Base-by-base conservation (phyloP, 352 stramenopile genomes). In the Phytophthora kernoviae region DNA sequence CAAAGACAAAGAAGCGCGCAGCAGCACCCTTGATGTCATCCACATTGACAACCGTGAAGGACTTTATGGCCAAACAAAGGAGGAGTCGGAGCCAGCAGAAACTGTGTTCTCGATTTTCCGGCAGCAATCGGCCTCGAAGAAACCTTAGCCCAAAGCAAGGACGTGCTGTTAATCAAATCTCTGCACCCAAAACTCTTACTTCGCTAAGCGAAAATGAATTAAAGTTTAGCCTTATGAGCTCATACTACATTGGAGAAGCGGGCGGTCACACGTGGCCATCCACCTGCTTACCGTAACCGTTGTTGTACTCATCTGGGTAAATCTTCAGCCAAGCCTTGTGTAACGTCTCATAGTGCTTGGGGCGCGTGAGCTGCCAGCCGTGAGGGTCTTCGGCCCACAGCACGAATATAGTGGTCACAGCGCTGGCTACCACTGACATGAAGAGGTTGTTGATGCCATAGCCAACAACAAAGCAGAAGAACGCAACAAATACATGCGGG, bases 271-370 rank as follows among this genome's bases (percentile, higher is more conserved):
- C 42, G 10, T 63, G 22, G 11, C 30, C 40, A 21, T 79, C 66
- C 8, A 71, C 24, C 48, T 83, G 70, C 62, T 91, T 94, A 55
- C 84, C 84, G 53, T 86, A 79, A 18, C 82, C 84, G 45, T 91
- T 79, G 65, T 95, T 92, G 74, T 93, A 93, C 50, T 93, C 87
- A 2, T 91, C 78, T 10, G 84, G 82, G 62, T 93, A 90, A 42
- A 93, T 87, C 58, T 91, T 77, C 47, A 88, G 66, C 87, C 87
- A 95, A 14, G 83, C 81, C 39, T 70, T 79, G 63, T 93, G 81
- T 26, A 95, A 70, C 17, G 64, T 71, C 45, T 86, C 63, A 72
- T 92, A 93, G 54, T 86, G 77, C 9, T 90, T 64, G 1, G 84
- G 87, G 0, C 74, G 84, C 27, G 82, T 94, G 43, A 89, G 54